Base-by-base conservation (phyloP, 768 basidiomycete species). In the Collybia mongolica region DNA sequence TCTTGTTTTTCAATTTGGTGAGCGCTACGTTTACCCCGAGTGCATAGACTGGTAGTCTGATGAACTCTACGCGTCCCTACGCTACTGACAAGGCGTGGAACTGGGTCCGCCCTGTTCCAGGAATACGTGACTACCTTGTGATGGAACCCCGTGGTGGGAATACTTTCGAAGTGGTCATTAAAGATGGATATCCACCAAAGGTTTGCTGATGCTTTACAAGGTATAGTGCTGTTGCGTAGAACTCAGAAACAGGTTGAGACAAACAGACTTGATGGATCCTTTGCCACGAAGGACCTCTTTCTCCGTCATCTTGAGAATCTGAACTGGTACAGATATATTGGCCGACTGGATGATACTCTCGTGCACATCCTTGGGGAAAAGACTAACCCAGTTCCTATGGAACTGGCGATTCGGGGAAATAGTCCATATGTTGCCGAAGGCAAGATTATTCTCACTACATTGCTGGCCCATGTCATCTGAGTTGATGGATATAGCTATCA, bases 221-320 rank as follows among this genome's bases (percentile, higher is more conserved):
- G n/a, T n/a, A n/a, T n/a, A n/a, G n/a, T n/a, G n/a, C n/a, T n/a
- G n/a, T n/a, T n/a, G n/a, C n/a, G n/a, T n/a, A n/a, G n/a, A n/a
- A n/a, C n/a, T n/a, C n/a, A n/a, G n/a, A n/a, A 5, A 2, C 50
- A 74, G 63, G 63, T 62, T 45, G 49, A 67, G 54, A 65, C 65
- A n/a, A 65, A 82, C 60, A 67, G 75, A 29, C 71, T 74, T 2
- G 80, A 82, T 54, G 74, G 73, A 1, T 76, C 76, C 0, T 83
- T 77, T 56, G 79, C 81, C 1, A 79, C 79, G 12, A 80, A 73
- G 46, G 82, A 84, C 55, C 67, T 82, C 12, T 77, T 82, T 57
- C 55, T 74, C 17, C 69, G 69, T 42, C 81, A 83, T 49, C 71
- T 74, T 0, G 60, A 64, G 5, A 63, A 71, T 28, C 52, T 59